phyloP scores from a whole-genome alignment of 163 green algal genomes.

The Prototheca wickerhamii region DNA sequence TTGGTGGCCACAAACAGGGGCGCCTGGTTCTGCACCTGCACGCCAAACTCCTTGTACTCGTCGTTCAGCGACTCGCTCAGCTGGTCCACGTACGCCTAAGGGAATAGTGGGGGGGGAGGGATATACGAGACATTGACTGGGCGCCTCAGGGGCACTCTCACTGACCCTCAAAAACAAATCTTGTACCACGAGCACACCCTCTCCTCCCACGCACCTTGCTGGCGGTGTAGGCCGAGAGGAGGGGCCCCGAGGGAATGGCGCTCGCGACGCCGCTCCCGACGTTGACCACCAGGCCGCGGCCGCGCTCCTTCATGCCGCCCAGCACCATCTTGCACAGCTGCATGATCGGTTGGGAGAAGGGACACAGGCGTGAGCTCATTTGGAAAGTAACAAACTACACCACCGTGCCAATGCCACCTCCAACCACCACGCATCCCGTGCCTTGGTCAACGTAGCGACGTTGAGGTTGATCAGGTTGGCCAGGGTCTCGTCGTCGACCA shows the following conservation, averaged over 20 bases:
- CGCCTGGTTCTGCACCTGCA: constrained; percentile 70
- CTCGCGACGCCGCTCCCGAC: constrained; percentile 54
- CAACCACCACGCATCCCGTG: not conserved
- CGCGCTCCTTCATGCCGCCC: constrained; percentile 58
- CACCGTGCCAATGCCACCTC: not conserved
- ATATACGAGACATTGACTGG: too few relatives aligned
- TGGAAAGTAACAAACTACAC: not conserved
- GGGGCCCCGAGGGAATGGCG: constrained; percentile 55
- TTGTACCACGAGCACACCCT: too few relatives aligned
- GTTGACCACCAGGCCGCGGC: constrained; percentile 65
- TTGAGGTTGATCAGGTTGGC: constrained; percentile 37
- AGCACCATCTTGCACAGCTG: constrained; percentile 61
- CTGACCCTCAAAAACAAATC: too few relatives aligned
- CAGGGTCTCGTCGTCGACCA: constrained; percentile 14
- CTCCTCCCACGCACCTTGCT: constrained; percentile 63
- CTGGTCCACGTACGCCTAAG: constrained; percentile 49
- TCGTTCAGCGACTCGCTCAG: constrained; percentile 46
- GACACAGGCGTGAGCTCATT: not conserved
- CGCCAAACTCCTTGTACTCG: constrained; percentile 46
- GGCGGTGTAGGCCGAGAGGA: constrained; percentile 69
- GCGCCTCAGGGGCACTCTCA: too few relatives aligned
- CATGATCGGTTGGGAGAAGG: not conserved
- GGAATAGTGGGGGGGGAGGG: not conserved
- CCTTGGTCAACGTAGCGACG: not conserved
- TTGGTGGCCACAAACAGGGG: constrained; percentile 80